phyloP scores from a whole-genome alignment of 1,284 basidiomycete species.

The Afroboletus lepidellus region DNA sequence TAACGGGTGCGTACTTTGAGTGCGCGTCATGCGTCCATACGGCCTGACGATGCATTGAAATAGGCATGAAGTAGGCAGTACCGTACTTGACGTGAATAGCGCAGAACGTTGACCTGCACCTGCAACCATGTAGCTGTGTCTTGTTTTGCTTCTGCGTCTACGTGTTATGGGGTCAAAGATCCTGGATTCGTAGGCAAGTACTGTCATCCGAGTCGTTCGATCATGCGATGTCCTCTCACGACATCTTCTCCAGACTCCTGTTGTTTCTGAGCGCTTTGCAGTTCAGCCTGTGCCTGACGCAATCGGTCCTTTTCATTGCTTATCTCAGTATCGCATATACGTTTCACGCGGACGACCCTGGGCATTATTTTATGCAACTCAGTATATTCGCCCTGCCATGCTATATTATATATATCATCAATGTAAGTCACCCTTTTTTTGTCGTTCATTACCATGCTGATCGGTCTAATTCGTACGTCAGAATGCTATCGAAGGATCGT shows the following conservation, averaged over 20 bases:
- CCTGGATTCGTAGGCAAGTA: slow-evolving; percentile 9
- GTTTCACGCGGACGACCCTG: neutral
- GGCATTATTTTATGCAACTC: slow-evolving; percentile 11
- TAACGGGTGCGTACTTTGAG: slow-evolving; percentile 16
- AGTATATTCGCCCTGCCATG: slow-evolving; percentile 10
- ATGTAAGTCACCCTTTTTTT: slow-evolving; percentile 6
- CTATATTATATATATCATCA: slow-evolving; percentile 22
- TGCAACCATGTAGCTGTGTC: slow-evolving; percentile 15
- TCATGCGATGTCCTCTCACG: too few species aligned
- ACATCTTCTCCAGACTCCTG: slow-evolving; percentile 4
- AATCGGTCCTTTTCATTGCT: slow-evolving; percentile 8
- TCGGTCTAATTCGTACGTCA: neutral
- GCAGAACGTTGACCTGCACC: neutral
- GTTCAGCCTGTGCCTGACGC: slow-evolving; percentile 16
- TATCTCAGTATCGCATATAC: slow-evolving; percentile 13
- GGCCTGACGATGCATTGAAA: neutral
- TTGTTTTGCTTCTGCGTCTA: slow-evolving; percentile 25
- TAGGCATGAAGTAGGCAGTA: slow-evolving; percentile 23
- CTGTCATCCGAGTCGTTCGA: neutral
- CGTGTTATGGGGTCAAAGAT: slow-evolving; percentile 18
- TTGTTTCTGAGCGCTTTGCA: slow-evolving; percentile 15
- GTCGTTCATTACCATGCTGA: neutral
- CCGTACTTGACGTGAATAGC: neutral
- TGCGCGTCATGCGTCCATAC: neutral
- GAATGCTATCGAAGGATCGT: slow-evolving; percentile 18